Conservation (phyloP, 192 early-diverging fungal species). For the Polychytrium aggregatum region DNA sequence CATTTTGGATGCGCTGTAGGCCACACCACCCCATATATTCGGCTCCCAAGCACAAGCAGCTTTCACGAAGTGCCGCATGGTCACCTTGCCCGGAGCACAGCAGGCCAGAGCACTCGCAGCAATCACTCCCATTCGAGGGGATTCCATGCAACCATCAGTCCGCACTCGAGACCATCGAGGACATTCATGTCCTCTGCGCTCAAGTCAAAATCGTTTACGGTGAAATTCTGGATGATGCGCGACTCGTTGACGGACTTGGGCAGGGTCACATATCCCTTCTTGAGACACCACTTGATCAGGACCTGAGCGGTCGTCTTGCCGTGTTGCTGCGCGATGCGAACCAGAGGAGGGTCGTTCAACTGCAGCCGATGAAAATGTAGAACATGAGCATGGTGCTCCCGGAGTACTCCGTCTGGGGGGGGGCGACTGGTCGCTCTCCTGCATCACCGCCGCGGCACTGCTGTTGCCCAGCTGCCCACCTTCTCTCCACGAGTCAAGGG, state of each 20-base stretch:
- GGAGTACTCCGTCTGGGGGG: no score
- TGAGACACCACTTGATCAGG: conserved; percentile 44
- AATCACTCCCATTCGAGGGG: no score
- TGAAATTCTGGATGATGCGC: conserved; percentile 42
- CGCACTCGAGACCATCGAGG: conserved; percentile 39
- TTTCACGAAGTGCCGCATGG: no score
- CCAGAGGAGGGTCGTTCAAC: conserved; percentile 33
- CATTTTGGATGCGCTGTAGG: no score
- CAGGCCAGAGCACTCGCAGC: no score
- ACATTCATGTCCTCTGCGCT: conserved; percentile 39
- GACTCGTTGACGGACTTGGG: conserved; percentile 42
- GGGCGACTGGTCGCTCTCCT: no score
- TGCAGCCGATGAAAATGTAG: no score
- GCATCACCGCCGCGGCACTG: no score
- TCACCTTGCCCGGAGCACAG: no score
- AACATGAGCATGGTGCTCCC: background rate
- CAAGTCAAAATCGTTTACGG: conserved; percentile 45
- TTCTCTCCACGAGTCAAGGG: conserved; percentile 30
- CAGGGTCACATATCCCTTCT: conserved; percentile 39
- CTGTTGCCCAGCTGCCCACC: no score
- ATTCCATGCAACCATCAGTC: conserved; percentile 23
- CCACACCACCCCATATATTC: no score
- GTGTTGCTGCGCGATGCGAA: conserved; percentile 35
- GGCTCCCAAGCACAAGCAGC: no score
- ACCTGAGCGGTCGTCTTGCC: conserved; percentile 41